Conservation (phyloP, 2,329 filamentous ascomycete genomes). For the Bipolaris victoriae region DNA sequence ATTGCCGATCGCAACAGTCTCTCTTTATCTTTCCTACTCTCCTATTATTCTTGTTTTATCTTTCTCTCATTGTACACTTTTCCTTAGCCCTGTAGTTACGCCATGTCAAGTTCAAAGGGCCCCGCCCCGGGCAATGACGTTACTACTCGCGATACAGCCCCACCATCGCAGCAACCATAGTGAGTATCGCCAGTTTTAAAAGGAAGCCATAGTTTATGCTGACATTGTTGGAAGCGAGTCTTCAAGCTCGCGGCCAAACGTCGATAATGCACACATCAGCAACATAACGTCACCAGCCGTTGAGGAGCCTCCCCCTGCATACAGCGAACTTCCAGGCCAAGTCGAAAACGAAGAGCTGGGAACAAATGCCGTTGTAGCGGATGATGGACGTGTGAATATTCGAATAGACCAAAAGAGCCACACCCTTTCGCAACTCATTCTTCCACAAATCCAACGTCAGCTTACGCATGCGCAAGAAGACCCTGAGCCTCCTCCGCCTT, state of each 20-base stretch:
- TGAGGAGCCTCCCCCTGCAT: constrained; percentile 47
- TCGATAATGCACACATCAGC: constrained; percentile 23
- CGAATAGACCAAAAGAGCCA: constrained; percentile 49
- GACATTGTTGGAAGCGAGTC: constrained; percentile 19
- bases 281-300: constrained; percentile 19
- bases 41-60: neutral
- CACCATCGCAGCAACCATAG: constrained; percentile 22
- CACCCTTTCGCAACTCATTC: constrained; percentile 45
- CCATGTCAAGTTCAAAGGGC: constrained; percentile 32
- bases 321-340: constrained; percentile 51
- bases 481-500: constrained; percentile 66
- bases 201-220: constrained; percentile 7
- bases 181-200: constrained; percentile 10
- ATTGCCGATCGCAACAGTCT: neutral
- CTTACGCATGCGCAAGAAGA: constrained; percentile 55
- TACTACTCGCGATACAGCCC: constrained; percentile 24
- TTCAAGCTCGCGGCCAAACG: constrained; percentile 21
- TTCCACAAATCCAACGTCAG: constrained; percentile 48
- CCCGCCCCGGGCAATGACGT: constrained; percentile 22
- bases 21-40: neutral
- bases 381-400: constrained; percentile 52
- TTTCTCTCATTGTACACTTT: constrained; percentile 7
- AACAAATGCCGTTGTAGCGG: constrained; percentile 53
- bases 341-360: constrained; percentile 50
- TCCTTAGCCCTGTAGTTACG: constrained; percentile 1